Conservation (phyloP, 306 rosid genomes). For the Dryas drummondii region DNA sequence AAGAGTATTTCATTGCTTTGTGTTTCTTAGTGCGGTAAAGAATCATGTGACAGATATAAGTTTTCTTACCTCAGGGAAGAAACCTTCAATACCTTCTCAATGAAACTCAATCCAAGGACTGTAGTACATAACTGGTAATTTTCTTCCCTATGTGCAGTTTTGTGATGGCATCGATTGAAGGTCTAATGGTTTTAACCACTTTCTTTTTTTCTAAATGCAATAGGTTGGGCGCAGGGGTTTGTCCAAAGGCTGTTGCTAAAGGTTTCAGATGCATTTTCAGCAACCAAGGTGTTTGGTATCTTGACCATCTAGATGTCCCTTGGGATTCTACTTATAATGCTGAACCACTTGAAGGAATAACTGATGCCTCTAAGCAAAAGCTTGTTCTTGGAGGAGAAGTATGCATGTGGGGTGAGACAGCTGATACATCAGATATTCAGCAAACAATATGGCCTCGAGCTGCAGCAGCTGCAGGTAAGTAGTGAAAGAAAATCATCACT, state of each 20-base stretch:
- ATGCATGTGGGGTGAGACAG: constrained; percentile 96
- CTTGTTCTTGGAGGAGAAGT: constrained; percentile 97
- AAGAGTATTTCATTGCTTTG: not conserved
- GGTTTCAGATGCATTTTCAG: constrained; percentile 97
- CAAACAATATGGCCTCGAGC: constrained; percentile 99
- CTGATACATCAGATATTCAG: constrained; percentile 78
- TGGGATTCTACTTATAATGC: constrained; percentile 71
- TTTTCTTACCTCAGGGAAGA: constrained; percentile 77
- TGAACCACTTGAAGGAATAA: constrained; percentile 82
- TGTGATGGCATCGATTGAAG: constrained; percentile 13
- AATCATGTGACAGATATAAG: constrained; percentile 16
- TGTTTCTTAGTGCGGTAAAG: constrained; percentile 13
- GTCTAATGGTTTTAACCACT: constrained; percentile 17
- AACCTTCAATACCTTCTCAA: constrained; percentile 75
- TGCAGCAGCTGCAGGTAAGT: constrained; percentile 96
- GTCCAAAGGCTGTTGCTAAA: constrained; percentile 76
- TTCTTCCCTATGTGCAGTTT: constrained; percentile 26
- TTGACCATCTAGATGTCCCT: constrained; percentile 92
- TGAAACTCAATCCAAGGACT: constrained; percentile 76
- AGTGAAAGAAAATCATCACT: not conserved
- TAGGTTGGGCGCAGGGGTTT: constrained; percentile 87
- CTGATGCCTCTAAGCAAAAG: constrained; percentile 48
- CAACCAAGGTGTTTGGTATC: constrained; percentile 95
- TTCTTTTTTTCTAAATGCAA: constrained; percentile 5
- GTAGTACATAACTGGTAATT: constrained; percentile 90